Evolutionary conservation across 805 yeast species (phyloP).

Genomic region (Lipomyces anomalus): DNA sequence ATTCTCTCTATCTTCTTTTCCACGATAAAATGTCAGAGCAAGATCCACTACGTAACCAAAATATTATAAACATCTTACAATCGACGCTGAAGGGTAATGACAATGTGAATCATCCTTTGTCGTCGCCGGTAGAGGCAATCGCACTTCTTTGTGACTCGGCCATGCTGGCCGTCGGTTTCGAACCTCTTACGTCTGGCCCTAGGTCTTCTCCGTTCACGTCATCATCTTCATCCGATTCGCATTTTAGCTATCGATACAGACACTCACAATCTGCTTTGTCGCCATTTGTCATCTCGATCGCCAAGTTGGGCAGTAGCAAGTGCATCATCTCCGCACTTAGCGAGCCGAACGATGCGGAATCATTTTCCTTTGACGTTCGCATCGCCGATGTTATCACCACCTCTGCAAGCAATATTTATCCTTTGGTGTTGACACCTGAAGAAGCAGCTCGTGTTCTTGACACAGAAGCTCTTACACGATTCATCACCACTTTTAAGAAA

Average conservation of each 20-base stretch:
- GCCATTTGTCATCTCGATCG: slow-evolving; percentile 9
- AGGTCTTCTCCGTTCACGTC: background rate
- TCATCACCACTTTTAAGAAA: slow-evolving; percentile 9
- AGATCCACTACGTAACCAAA: too few relatives aligned
- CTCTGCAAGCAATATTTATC: too few relatives aligned
- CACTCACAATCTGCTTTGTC: slow-evolving; percentile 13
- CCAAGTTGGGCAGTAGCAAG: slow-evolving; percentile 17
- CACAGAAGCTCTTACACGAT: slow-evolving; percentile 2
- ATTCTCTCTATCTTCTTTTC: too few relatives aligned
- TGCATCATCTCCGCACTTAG: slow-evolving; percentile 12
- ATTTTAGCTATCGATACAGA: slow-evolving; percentile 9
- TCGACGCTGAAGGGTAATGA: too few relatives aligned
- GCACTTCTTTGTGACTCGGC: slow-evolving; percentile 6
- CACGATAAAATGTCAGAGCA: too few relatives aligned
- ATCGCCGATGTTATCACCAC: slow-evolving; percentile 6
- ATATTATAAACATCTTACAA: too few relatives aligned
- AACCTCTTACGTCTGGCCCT: background rate
- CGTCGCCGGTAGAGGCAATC: background rate
- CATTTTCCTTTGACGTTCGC: slow-evolving; percentile 9
- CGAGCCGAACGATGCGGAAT: slow-evolving; percentile 13
- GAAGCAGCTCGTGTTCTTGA: background rate
- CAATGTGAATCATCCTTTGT: too few relatives aligned
- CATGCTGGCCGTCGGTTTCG: slow-evolving; percentile 18
- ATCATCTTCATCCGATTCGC: slow-evolving; percentile 7
- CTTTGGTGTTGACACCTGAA: slow-evolving; percentile 3